Evolutionary conservation across 1,284 basidiomycete species (phyloP).

Genomic region (Lignosus rhinocerotis): DNA sequence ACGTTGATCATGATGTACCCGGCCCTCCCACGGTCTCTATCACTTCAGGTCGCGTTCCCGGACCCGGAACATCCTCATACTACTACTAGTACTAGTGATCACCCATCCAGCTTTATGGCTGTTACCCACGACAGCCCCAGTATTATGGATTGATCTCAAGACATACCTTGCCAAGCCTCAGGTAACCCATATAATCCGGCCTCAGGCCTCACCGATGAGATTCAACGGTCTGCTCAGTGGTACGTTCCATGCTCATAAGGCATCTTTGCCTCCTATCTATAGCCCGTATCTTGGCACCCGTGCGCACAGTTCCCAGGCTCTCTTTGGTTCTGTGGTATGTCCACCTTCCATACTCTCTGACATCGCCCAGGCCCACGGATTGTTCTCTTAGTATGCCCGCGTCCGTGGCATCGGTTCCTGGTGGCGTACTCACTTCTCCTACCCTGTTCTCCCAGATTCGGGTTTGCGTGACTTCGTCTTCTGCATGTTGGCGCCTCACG

Average conservation of each 20-base stretch:
- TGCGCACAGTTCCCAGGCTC: background rate
- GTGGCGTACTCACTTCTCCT: background rate
- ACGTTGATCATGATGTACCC: too few relatives aligned
- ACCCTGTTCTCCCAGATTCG: background rate
- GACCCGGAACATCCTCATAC: too few relatives aligned
- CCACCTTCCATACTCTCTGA: background rate
- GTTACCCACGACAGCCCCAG: too few relatives aligned
- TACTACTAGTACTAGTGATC: too few relatives aligned
- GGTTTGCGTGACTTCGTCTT: background rate
- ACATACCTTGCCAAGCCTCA: background rate
- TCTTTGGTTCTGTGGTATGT: constrained; percentile 1
- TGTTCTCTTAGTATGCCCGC: background rate
- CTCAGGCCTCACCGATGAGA: background rate
- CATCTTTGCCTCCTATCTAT: background rate
- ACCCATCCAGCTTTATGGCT: too few relatives aligned
- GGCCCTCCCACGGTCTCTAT: too few relatives aligned
- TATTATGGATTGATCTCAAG: background rate
- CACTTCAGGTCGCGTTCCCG: too few relatives aligned
- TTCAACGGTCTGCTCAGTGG: background rate
- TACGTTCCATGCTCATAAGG: background rate
- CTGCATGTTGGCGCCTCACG: background rate
- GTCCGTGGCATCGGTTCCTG: constrained; percentile 14
- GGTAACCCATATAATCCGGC: background rate
- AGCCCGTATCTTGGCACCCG: background rate
- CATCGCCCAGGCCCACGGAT: too few relatives aligned